Base-by-base conservation (phyloP, 306 rosid species). In the Cajanus cajan region DNA sequence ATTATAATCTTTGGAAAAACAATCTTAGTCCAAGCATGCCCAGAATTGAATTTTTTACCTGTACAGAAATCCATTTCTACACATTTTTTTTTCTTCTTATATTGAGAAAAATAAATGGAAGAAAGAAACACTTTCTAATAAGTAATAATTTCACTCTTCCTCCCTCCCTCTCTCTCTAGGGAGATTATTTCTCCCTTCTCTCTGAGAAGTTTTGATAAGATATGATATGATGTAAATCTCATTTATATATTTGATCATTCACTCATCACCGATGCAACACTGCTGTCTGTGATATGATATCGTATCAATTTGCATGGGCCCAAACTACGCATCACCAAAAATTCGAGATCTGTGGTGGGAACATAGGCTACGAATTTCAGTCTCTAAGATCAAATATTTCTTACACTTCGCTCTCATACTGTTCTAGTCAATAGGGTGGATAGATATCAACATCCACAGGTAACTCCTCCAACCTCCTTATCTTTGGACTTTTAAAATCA, bases 311-410 rank as follows among this genome's bases (percentile, higher is more conserved):
- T 67, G 65, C 15, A 69, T 45, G 82, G 82, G 58, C 71, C 82
- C 82, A 62, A 44, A 4, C 16, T 28, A 78, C 39, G 65, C 78
- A 63, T 45, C 47, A 50, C 8, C 34, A 8, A 55, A 80, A 73
- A 68, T 39, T 74, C 44, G 69, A 79, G 69, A 78, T 83, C 51
- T 68, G 39, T 52, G 82, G 78, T 79, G 61, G 85, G 72, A 76
- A 24, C 82, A 63, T 19, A 43, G 50, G 43, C 67, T 65, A 37
- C 59, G 85, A 84, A 75, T 76, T 63, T 52, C 39, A 43, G 67
- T 54, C 21, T 25, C 37, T 16, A 21, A 51, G 70, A 77, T 59
- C 65, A 55, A 57, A 12, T 28, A 19, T 31, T 54, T 68, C 77
- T 63, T 73, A 34, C 41, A 41, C 24, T 66, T 73, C 19, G 4